These are phyloP conservation scores for Trichoderma orchidacearum DNA, from an alignment of 495 filamentous ascomycete species.

Conservation along the genomic window DNA sequence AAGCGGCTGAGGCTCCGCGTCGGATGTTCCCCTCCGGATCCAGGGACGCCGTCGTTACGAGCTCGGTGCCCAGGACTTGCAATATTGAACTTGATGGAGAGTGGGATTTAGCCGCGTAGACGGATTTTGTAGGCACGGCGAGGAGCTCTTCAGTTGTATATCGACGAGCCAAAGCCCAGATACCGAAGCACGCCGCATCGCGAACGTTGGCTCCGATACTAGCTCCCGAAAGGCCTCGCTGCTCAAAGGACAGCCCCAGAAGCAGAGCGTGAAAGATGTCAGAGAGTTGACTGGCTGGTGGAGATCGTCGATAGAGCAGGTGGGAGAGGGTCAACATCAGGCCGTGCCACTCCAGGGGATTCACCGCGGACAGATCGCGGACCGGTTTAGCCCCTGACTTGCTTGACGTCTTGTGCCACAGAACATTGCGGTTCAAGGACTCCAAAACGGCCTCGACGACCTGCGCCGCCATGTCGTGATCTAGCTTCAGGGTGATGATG, in stretches of 20 bases:
- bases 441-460: conserved; percentile 74
- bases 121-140: conserved; percentile 33
- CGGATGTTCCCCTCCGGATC: conserved; percentile 89
- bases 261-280: conserved; percentile 59
- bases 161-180: conserved; percentile 81
- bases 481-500: conserved; percentile 64
- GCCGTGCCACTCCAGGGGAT: conserved; percentile 83
- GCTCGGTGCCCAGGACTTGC: conserved; percentile 64
- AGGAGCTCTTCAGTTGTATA: conserved; percentile 73
- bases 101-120: conserved; percentile 12
- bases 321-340: conserved; percentile 77
- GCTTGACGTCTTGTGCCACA: conserved; percentile 34
- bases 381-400: conserved; percentile 18
- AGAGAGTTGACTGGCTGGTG: conserved; percentile 49
- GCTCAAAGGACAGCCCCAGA: conserved; percentile 70
- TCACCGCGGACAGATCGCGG: conserved; percentile 55
- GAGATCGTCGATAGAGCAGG: conserved; percentile 63
- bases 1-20: conserved; percentile 77
- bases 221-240: conserved; percentile 62
- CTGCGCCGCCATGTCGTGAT: conserved; percentile 65
- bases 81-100: conserved; percentile 37
- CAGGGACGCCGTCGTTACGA: conserved; percentile 70
- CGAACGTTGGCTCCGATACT: conserved; percentile 88
- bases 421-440: conserved; percentile 59
- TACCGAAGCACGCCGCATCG: conserved; percentile 90